phyloP scores from a whole-genome alignment of 805 yeast species.

The Saccharomycopsis guyanensis region DNA sequence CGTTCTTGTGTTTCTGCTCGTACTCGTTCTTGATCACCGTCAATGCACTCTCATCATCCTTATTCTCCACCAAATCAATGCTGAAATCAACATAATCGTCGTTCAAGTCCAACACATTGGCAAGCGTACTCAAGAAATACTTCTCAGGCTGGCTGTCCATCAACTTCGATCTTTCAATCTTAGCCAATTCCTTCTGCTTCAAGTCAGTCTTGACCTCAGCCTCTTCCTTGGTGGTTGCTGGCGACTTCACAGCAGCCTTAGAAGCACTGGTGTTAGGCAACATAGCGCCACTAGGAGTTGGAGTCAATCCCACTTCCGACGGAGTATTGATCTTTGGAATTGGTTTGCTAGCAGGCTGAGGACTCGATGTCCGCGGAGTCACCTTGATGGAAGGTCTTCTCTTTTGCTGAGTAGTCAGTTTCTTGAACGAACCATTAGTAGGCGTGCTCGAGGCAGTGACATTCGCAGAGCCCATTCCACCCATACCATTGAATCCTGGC shows the following conservation, averaged over 20 bases:
- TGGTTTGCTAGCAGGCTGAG: constrained; percentile 11
- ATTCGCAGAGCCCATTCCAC: not conserved
- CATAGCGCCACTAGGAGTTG: constrained; percentile 11
- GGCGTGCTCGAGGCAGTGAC: not conserved
- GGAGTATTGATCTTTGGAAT: constrained; percentile 19
- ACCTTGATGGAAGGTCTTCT: constrained; percentile 4
- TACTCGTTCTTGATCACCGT: constrained; percentile 4
- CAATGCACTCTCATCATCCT: constrained; percentile 6
- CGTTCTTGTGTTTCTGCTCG: constrained; percentile 1
- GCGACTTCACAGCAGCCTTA: constrained; percentile 1
- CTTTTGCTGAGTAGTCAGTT: not conserved
- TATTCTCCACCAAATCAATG: constrained; percentile 9
- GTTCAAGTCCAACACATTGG: constrained; percentile 15
- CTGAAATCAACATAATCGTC: constrained; percentile 11
- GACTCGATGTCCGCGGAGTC: constrained; percentile 11
- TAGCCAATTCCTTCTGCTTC: constrained; percentile 3
- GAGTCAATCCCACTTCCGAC: constrained; percentile 15
- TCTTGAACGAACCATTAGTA: not conserved
- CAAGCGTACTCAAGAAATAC: constrained; percentile 17
- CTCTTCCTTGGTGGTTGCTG: constrained; percentile 25
- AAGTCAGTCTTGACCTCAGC: constrained; percentile 23
- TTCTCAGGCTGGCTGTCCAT: constrained; percentile 14
- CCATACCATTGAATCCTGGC: not conserved
- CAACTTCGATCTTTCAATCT: constrained; percentile 5
- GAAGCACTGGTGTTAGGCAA: not conserved